Base-by-base conservation (phyloP, 2,329 filamentous ascomycete species). In the Scytalidium sp. region DNA sequence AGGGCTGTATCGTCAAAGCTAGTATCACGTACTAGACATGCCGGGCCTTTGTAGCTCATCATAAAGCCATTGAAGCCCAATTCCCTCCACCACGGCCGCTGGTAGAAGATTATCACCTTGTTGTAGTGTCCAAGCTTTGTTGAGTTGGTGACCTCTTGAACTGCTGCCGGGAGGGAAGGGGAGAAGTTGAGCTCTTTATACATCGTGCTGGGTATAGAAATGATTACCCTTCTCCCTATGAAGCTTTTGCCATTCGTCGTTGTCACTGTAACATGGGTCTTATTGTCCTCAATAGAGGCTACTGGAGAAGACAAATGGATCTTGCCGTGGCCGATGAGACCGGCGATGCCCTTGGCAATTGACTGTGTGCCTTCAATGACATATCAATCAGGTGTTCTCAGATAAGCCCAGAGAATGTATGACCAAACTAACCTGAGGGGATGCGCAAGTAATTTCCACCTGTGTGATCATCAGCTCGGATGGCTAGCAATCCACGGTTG, bases 381-480 rank as follows among this genome's bases (percentile, higher is more conserved):
- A n/a, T n/a, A n/a, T n/a, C n/a, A n/a, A n/a, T n/a, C n/a, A n/a
- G n/a, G n/a, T n/a, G n/a, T n/a, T n/a, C n/a, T n/a, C n/a, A n/a
- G n/a, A n/a, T n/a, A n/a, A n/a, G n/a, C n/a, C n/a, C n/a, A n/a
- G n/a, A n/a, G n/a, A n/a, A n/a, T n/a, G n/a, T 32, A 60, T 58
- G 3, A 72, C 56, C 25, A 66, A 0, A 61, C 15, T 53, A 29
- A 47, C 46, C 46, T 19, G 36, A 19, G 25, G 25, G 21, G 2
- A 47, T 13, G n/a, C 46, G 20, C 39, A 47, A 20, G 23, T 47
- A 43, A 17, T 47, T 32, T 19, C 73, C 79, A 6, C 79, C 80
- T 25, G 70, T 57, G 47, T 75, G 73, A n/a, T 65, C 57, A 55
- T 82, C 78, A 1, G 75, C 78, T 0, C 75, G 67, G 71, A 82